Percentiles rank a stretch among this genome's conserved stretches.
Conservation (phyloP, 148 eudicot genomes). For the Amaranthus palmeri region DNA sequence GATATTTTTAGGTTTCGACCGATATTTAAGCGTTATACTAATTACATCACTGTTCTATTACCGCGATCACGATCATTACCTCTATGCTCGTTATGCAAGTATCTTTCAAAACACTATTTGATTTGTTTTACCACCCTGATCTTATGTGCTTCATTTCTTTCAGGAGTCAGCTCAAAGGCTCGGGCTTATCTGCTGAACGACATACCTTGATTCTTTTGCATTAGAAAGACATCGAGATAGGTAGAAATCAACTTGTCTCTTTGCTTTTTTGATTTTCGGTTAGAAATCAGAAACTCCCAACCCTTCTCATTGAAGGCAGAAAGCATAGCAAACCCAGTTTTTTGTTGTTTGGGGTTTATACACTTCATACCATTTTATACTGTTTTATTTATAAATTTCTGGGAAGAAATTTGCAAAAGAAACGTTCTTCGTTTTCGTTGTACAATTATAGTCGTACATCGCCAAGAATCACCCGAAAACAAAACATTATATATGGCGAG, state of each 20-base stretch:
- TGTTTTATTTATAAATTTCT: constrained; percentile 20
- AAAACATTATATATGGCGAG: not conserved
- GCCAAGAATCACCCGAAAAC: not conserved
- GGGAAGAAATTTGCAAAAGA: constrained; percentile 10
- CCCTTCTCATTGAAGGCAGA: not conserved
- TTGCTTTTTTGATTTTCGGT: constrained; percentile 4
- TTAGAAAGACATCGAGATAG: constrained; percentile 10
- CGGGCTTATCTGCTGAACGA: constrained; percentile 23
- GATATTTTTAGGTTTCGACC: too few relatives aligned
- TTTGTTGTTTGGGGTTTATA: not conserved
- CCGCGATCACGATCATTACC: too few relatives aligned
- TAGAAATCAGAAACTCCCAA: constrained; percentile 1
- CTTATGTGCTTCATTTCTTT: constrained; percentile 3
- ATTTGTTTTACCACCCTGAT: not conserved
- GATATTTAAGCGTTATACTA: too few relatives aligned
- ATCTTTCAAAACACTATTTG: not conserved
- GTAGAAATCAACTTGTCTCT: constrained; percentile 7
- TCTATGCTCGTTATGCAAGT: not conserved
- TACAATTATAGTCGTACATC: not conserved
- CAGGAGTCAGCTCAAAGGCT: constrained; percentile 16
- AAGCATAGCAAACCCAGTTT: not conserved
- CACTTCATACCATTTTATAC: not conserved
- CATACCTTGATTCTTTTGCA: constrained; percentile 33
- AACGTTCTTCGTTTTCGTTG: constrained; percentile 1
- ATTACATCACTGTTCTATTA: too few relatives aligned